Conservation (phyloP, 2,329 filamentous ascomycete species). For the Rhexocercosporidium sp. region DNA sequence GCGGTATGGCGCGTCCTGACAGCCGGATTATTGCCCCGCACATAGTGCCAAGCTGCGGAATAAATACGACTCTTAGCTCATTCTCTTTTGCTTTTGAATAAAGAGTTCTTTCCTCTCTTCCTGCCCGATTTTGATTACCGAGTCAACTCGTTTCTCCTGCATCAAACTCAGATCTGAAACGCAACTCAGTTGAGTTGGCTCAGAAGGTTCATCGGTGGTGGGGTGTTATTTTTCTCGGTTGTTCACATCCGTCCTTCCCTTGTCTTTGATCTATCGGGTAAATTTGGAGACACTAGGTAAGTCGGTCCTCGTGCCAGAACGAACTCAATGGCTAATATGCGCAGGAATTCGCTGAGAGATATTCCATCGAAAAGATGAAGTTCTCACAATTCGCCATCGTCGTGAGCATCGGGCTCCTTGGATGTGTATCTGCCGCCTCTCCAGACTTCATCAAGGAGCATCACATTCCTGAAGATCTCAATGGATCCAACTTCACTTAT, state of each 20-base stretch:
- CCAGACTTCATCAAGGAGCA: conserved; percentile 3
- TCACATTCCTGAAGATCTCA: conserved; percentile 12
- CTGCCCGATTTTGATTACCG: not conserved
- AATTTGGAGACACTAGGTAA: not conserved
- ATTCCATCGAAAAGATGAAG: not conserved
- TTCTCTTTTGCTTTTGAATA: not conserved
- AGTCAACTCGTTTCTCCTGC: not conserved
- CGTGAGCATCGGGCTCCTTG: not conserved
- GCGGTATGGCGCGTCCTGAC: not conserved
- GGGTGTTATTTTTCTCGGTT: not conserved
- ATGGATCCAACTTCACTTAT: conserved; percentile 50
- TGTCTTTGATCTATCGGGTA: not conserved
- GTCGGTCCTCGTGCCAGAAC: not conserved
- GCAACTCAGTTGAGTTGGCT: not conserved
- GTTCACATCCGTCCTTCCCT: not conserved
- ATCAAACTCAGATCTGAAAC: not conserved
- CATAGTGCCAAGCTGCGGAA: not conserved
- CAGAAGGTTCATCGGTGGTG: not conserved
- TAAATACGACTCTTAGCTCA: not conserved
- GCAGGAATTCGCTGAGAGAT: not conserved
- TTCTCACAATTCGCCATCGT: not conserved
- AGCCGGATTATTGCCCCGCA: not conserved
- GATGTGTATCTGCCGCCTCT: not conserved
- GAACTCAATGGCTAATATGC: not conserved
- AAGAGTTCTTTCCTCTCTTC: not conserved